These are phyloP conservation scores for Pleurotus giganteus DNA, from an alignment of 768 basidiomycete species.

Conservation along the genomic window DNA sequence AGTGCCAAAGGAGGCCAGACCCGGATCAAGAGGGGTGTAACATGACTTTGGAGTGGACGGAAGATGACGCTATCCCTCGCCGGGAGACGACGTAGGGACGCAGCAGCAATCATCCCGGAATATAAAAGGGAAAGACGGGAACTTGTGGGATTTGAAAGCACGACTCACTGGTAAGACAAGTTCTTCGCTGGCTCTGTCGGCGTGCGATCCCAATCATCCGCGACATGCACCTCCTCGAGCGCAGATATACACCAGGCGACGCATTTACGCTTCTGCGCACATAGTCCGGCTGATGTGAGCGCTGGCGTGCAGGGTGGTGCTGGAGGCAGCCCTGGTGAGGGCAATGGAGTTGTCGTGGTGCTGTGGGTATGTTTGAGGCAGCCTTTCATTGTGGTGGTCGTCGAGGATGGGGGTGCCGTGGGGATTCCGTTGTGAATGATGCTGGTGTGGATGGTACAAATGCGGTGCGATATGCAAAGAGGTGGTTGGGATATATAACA, in stretches of 20 bases:
- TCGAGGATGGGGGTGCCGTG: background rate
- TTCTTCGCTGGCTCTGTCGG: conserved; percentile 62
- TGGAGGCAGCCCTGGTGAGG: conserved; percentile 7
- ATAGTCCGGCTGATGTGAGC: conserved; percentile 15
- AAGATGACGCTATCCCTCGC: background rate
- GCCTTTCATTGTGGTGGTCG: conserved; percentile 29
- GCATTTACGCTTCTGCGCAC: conserved; percentile 38
- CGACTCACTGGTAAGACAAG: conserved; percentile 66
- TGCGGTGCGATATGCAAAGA: background rate
- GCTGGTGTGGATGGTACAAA: background rate
- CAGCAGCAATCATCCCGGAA: conserved; percentile 13
- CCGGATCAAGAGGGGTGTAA: conserved; percentile 2
- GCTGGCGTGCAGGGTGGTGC: conserved; percentile 19
- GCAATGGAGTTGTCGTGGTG: background rate
- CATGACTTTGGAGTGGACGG: background rate
- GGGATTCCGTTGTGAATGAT: background rate
- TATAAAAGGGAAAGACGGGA: conserved; percentile 5
- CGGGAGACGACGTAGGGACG: conserved; percentile 2
- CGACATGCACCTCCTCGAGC: conserved; percentile 57
- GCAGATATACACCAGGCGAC: conserved; percentile 61
- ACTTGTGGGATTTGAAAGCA: conserved; percentile 4
- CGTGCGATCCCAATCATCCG: conserved; percentile 81
- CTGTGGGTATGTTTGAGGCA: conserved; percentile 28
- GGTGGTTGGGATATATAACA: background rate
- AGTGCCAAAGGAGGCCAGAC: conserved; percentile 2